phyloP scores from a whole-genome alignment of 2,329 filamentous ascomycete genomes.

The Chaetomiaceae sp. region DNA sequence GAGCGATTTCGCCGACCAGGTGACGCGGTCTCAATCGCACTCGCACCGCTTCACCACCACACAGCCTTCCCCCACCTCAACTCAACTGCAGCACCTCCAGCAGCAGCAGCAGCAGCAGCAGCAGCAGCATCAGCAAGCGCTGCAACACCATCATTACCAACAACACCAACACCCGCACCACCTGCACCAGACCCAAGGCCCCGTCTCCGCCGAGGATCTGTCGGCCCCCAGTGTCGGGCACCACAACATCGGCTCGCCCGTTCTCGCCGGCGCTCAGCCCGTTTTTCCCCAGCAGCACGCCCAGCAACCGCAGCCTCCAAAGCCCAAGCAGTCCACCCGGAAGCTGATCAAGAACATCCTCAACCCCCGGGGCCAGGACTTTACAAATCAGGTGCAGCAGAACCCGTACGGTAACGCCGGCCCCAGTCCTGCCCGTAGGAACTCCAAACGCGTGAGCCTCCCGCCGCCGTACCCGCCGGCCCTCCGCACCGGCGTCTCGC shows the following conservation, averaged over 20 bases:
- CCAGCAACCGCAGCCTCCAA: constrained; percentile 23
- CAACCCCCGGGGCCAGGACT: constrained; percentile 20
- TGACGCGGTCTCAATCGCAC: constrained; percentile 48
- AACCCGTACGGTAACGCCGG: constrained; percentile 45
- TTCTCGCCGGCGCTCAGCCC: constrained; percentile 21
- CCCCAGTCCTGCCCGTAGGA: constrained; percentile 44
- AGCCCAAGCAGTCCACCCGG: constrained; percentile 43
- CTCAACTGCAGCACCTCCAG: constrained; percentile 24
- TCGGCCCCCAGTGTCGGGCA: constrained; percentile 7
- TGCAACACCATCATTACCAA: constrained; percentile 21
- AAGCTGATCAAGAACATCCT: constrained; percentile 52
- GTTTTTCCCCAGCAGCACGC: constrained; percentile 21
- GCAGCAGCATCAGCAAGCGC: constrained; percentile 11
- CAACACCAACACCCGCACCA: constrained; percentile 9
- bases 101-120: constrained; percentile 23
- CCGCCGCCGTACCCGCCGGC: constrained; percentile 33
- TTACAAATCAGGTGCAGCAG: constrained; percentile 26
- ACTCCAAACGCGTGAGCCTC: constrained; percentile 53
- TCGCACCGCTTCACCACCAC: constrained; percentile 41
- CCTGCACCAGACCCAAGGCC: constrained; percentile 14
- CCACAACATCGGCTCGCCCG: constrained; percentile 16
- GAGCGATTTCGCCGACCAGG: constrained; percentile 41
- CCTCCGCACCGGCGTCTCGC: constrained; percentile 38
- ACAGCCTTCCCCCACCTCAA: constrained; percentile 26
- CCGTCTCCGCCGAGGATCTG: constrained; percentile 21